phyloP scores from a whole-genome alignment of 73 alveolate genomes.

The Tetrahymena malaccensis region DNA sequence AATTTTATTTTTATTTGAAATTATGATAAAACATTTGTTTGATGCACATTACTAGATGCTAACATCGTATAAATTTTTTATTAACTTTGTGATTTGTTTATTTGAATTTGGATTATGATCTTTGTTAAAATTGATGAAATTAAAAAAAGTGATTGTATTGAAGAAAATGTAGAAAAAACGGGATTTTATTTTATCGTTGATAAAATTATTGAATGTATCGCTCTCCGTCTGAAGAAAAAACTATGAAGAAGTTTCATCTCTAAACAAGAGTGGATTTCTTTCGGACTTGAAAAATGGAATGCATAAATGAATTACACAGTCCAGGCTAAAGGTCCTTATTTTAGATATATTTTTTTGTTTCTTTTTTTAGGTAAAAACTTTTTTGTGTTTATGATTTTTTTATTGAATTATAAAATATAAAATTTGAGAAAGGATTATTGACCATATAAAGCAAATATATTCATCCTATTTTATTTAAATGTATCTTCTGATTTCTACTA shows the following conservation, averaged over 20 bases:
- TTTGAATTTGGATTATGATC: too few species aligned
- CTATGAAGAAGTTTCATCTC: not conserved
- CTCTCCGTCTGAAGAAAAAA: constrained; percentile 1
- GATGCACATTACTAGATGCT: too few species aligned
- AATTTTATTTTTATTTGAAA: too few species aligned
- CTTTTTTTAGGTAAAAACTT: not conserved
- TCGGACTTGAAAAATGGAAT: not conserved
- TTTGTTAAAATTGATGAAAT: too few species aligned
- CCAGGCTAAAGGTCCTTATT: not conserved
- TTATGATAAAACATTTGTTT: too few species aligned
- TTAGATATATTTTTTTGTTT: not conserved
- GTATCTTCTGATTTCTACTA: not conserved
- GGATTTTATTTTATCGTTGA: too few species aligned
- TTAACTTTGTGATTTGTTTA: too few species aligned
- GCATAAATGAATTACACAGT: not conserved
- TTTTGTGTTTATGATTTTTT: not conserved
- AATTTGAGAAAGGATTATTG: not conserved
- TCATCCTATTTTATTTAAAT: not conserved
- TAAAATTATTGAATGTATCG: not conserved
- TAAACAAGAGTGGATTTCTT: not conserved
- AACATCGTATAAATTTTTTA: too few species aligned
- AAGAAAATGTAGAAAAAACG: too few species aligned
- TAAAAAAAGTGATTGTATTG: too few species aligned
- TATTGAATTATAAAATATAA: not conserved
- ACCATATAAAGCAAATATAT: not conserved